A percentile compares a stretch with the other conserved stretches of the same genome.
Evolutionary conservation across 177 flowering plant species (phyloP).

Genomic region (Vitis hybrid): DNA sequence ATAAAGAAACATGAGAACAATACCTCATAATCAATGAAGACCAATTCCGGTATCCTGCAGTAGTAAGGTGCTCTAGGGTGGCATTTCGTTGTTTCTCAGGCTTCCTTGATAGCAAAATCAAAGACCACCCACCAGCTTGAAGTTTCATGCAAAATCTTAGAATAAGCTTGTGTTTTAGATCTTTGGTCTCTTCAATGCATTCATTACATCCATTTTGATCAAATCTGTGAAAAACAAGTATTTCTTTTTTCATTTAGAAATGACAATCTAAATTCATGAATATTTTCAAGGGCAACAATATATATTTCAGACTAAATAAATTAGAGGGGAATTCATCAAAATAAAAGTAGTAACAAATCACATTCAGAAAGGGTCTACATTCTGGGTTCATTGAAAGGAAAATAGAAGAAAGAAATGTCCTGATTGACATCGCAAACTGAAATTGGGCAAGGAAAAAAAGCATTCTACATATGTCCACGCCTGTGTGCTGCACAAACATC

Average conservation of each 20-base stretch:
- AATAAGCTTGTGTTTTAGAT: slow-evolving; percentile 18
- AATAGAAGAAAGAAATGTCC: too few species aligned
- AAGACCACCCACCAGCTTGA: slow-evolving; percentile 49
- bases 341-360: too few species aligned
- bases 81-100: slow-evolving; percentile 41
- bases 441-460: too few species aligned
- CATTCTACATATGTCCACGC: too few species aligned
- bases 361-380: too few species aligned
- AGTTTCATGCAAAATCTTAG: slow-evolving; percentile 39
- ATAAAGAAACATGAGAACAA: not conserved
- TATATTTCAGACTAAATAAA: not conserved
- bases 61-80: slow-evolving; percentile 37
- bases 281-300: not conserved
- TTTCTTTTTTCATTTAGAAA: not conserved
- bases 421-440: too few species aligned
- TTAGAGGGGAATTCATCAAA: too few species aligned
- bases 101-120: slow-evolving; percentile 56
- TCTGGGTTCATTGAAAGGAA: too few species aligned
- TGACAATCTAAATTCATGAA: not conserved
- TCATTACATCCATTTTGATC: slow-evolving; percentile 13
- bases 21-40: slow-evolving; percentile 71
- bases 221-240: slow-evolving; percentile 20
- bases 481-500: too few species aligned
- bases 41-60: slow-evolving; percentile 64
- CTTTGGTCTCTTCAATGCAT: slow-evolving; percentile 27